Evolutionary conservation across 1,284 basidiomycete genomes (phyloP).

Genomic region (Sporisorium reilianum): DNA sequence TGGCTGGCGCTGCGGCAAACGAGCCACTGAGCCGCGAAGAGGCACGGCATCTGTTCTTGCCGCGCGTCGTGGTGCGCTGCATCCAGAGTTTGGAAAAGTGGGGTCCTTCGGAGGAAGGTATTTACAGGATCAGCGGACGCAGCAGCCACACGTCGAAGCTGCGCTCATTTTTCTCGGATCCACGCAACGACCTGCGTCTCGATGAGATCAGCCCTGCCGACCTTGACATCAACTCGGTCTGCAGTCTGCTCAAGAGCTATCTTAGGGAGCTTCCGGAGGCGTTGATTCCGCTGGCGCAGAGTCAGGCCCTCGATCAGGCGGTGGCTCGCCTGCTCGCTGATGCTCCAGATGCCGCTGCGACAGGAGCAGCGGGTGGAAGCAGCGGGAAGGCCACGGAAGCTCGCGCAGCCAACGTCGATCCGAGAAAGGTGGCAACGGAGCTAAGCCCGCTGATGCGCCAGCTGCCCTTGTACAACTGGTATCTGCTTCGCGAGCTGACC

Average conservation of each 20-base stretch:
- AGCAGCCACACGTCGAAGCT: slow-evolving; percentile 63
- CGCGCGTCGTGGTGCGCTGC: slow-evolving; percentile 62
- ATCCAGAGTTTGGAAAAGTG: slow-evolving; percentile 63
- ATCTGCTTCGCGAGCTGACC: slow-evolving; percentile 62
- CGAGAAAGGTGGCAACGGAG: slow-evolving; percentile 5
- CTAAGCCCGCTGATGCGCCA: slow-evolving; percentile 45
- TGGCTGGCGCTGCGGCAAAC: slow-evolving; percentile 4
- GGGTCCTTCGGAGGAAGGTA: slow-evolving; percentile 63
- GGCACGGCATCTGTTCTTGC: slow-evolving; percentile 54
- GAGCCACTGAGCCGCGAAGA: slow-evolving; percentile 38
- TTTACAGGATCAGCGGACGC: slow-evolving; percentile 66
- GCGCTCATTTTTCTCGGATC: slow-evolving; percentile 49
- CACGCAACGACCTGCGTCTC: slow-evolving; percentile 52
- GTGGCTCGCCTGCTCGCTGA: slow-evolving; percentile 18
- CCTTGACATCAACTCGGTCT: slow-evolving; percentile 66
- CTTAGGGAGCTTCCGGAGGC: slow-evolving; percentile 62
- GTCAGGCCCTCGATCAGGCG: slow-evolving; percentile 36
- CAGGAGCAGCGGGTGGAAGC: background rate
- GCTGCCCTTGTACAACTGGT: slow-evolving; percentile 61
- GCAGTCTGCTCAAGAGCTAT: slow-evolving; percentile 65
- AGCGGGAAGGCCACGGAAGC: slow-evolving; percentile 22
- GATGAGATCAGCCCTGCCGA: slow-evolving; percentile 62
- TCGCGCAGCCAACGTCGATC: slow-evolving; percentile 11
- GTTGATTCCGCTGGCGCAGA: slow-evolving; percentile 38
- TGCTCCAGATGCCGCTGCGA: background rate